These are phyloP conservation scores for Achaetomiella virescens DNA, from an alignment of 495 filamentous ascomycete genomes.

Conservation along the genomic window DNA sequence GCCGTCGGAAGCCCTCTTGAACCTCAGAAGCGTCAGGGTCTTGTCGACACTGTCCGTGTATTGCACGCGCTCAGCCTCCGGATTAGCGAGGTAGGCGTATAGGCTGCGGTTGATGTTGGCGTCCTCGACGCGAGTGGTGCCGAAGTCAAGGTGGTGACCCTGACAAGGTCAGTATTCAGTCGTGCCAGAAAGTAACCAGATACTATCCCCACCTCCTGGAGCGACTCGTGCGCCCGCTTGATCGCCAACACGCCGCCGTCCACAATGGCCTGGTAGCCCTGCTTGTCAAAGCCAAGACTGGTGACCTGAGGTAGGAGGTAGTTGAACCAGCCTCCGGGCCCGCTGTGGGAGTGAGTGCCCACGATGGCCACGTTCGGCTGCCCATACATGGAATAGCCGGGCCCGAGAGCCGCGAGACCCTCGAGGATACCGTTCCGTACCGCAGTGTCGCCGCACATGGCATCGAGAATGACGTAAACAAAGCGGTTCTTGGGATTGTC, in stretches of 20 bases:
- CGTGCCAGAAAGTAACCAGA: not conserved
- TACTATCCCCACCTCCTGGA: slow-evolving; percentile 50
- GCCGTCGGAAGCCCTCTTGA: slow-evolving; percentile 53
- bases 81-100: slow-evolving; percentile 86
- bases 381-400: slow-evolving; percentile 53
- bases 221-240: slow-evolving; percentile 69
- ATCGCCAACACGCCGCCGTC: slow-evolving; percentile 82
- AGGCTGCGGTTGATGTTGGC: slow-evolving; percentile 84
- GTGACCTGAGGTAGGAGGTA: slow-evolving; percentile 94
- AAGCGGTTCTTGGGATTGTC: slow-evolving; percentile 66
- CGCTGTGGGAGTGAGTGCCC: slow-evolving; percentile 89
- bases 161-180: slow-evolving; percentile 13
- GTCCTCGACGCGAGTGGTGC: slow-evolving; percentile 47
- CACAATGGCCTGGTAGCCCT: slow-evolving; percentile 86
- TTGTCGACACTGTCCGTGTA: slow-evolving; percentile 76
- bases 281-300: slow-evolving; percentile 74
- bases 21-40: slow-evolving; percentile 74
- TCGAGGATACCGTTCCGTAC: slow-evolving; percentile 78
- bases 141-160: slow-evolving; percentile 44
- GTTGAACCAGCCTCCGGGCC: slow-evolving; percentile 91
- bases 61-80: slow-evolving; percentile 63
- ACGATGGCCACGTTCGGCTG: slow-evolving; percentile 80
- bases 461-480: slow-evolving; percentile 81
- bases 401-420: slow-evolving; percentile 55
- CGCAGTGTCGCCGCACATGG: slow-evolving; percentile 80